Evolutionary conservation across 805 yeast species (phyloP), one percentile per base, ranked within the genome.

Genomic region (Candida nemodendra): DNA sequence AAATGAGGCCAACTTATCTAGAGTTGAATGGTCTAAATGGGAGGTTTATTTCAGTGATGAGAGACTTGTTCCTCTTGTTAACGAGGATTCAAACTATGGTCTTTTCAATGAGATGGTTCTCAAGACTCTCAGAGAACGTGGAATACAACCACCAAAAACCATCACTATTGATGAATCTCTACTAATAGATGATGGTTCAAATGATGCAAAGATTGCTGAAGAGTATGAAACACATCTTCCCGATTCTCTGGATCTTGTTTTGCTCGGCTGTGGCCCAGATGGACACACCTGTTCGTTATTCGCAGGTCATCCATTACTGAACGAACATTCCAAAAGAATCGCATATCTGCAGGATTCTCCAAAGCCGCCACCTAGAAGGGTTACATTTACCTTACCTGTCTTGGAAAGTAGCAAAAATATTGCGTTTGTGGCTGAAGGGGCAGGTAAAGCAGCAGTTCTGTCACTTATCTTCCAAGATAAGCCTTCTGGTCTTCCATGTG

Each of bases 241-340:
- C 8, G 56, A 51, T 16, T 55, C 61, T 6, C 54, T 81, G 19
- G 95, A 89, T 61, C 66, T 88, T 51, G 66, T 89, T 16, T 66
- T 88, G 39, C 71, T 89, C 46, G 97, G 97, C 16, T 84, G 93
- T 60, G 97, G 97, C 6, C 96, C 96, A 24, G 97, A 89, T 56
- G 97, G 96, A 26, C 97, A 89, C 62, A 89, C 96, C 4, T 86
- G 95, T 66, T 89, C 96, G 1, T 69, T 89, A 46, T 89, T 89
- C 76, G 96, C 96, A 9, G 89, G 83, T 26, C 96, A 88, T 60
- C 53, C 61, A 43, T 70, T 87, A 52, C 69, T 89, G 39, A 47
- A 72, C 25, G 91, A 83, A 56, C 59, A 65, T 18, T 34, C 58
- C 8, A 65, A 69, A 43, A 61, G 63, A 28, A 81, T 89, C 40